phyloP scores from a whole-genome alignment of 257 asterid species.

The Knoxia roxburghii region DNA sequence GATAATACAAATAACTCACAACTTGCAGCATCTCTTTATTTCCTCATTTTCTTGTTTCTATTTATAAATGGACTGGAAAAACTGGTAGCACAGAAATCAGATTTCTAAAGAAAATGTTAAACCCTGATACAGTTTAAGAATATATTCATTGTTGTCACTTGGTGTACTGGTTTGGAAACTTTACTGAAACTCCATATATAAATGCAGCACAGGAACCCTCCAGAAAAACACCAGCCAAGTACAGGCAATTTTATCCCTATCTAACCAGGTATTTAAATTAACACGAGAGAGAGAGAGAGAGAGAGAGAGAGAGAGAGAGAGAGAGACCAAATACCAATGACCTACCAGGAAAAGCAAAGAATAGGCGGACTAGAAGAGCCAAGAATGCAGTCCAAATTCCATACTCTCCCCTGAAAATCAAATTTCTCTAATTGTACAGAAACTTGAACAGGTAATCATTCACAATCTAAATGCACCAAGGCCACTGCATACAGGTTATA shows the following conservation, averaged over 20 bases:
- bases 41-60: not conserved
- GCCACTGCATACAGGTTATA: not conserved
- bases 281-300: not conserved
- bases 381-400: conserved; percentile 94
- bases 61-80: not conserved
- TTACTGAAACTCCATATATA: not conserved
- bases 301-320: not conserved
- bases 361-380: conserved; percentile 84
- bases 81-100: not conserved
- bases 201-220: not conserved
- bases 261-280: not conserved
- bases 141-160: not conserved
- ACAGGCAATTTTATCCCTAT: not conserved
- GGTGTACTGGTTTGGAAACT: not conserved
- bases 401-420: conserved; percentile 74
- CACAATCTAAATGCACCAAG: not conserved
- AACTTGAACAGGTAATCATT: not conserved
- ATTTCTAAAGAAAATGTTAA: not conserved
- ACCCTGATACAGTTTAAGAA: not conserved
- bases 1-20: too few species aligned
- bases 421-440: conserved; percentile 4
- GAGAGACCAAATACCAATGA: conserved; percentile 3
- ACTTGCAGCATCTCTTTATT: not conserved
- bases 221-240: not conserved
- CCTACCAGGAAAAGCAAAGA: conserved; percentile 76